These are phyloP conservation scores for Lagerstroemia speciosa DNA, from an alignment of 345 rosid species.

Conservation along the genomic window DNA sequence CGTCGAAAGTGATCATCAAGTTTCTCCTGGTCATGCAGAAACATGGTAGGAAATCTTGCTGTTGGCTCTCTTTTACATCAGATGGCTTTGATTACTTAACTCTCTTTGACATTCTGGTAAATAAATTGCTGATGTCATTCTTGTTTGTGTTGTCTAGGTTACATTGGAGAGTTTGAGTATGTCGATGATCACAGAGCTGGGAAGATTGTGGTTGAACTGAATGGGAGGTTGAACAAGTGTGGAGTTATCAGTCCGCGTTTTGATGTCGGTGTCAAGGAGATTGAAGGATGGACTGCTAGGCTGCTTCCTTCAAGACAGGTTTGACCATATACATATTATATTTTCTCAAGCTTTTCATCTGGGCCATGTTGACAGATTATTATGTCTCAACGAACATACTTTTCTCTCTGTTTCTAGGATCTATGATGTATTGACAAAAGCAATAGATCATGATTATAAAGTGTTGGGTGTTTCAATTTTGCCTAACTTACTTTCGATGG, in stretches of 20 bases:
- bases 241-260: slow-evolving; percentile 22
- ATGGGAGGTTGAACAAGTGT: slow-evolving; percentile 20
- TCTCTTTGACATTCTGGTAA: neutral
- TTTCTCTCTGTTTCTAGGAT: neutral
- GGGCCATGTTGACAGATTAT: neutral
- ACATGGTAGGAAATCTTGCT: slow-evolving; percentile 11
- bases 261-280: slow-evolving; percentile 20
- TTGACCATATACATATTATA: neutral
- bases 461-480: neutral
- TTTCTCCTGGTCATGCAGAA: slow-evolving; percentile 21
- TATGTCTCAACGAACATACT: neutral
- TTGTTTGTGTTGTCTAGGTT: neutral
- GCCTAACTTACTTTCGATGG: neutral
- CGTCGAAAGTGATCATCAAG: slow-evolving; percentile 17
- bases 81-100: neutral
- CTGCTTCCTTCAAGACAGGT: slow-evolving; percentile 22
- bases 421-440: neutral
- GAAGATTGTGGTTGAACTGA: slow-evolving; percentile 19
- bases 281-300: slow-evolving; percentile 22
- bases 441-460: neutral
- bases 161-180: slow-evolving; percentile 21
- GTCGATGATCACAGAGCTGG: slow-evolving; percentile 17
- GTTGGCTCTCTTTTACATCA: neutral
- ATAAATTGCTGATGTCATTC: neutral
- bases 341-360: neutral